Conservation (phyloP, 2,329 filamentous ascomycete genomes). For the Alternaria consortialis region DNA sequence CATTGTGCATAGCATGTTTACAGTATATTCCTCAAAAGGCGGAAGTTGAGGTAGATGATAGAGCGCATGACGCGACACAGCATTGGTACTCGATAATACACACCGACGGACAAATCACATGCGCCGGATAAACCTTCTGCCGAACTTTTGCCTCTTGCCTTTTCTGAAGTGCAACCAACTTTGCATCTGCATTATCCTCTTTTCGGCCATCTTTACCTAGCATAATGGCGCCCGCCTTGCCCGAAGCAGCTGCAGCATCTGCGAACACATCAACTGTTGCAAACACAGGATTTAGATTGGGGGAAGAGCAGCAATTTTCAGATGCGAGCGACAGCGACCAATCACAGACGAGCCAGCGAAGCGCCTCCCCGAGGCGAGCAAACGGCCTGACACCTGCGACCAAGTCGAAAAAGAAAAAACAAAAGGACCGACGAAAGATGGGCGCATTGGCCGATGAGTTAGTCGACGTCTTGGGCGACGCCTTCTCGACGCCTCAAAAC, state of each 20-base stretch:
- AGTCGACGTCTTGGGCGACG: conserved; percentile 25
- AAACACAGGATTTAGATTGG: conserved; percentile 26
- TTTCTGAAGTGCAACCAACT: conserved; percentile 17
- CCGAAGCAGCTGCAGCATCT: conserved; percentile 5
- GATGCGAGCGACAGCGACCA: conserved; percentile 36
- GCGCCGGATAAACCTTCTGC: conserved; percentile 28
- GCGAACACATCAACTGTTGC: background rate
- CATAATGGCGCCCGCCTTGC: conserved; percentile 20
- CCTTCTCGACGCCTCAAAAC: conserved; percentile 20
- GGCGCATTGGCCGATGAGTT: conserved; percentile 33
- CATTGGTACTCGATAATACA: conserved; percentile 26
- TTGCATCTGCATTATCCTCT: conserved; percentile 8
- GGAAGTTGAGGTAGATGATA: conserved; percentile 34
- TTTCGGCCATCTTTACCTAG: conserved; percentile 3
- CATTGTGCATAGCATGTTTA: conserved; percentile 34
- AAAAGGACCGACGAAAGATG: conserved; percentile 32
- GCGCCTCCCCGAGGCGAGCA: conserved; percentile 24
- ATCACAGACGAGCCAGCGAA: conserved; percentile 33
- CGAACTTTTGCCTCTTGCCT: conserved; percentile 22
- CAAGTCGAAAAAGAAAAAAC: conserved; percentile 20
- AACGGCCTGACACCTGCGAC: conserved; percentile 20
- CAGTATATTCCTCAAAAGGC: conserved; percentile 25
- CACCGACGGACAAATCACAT: conserved; percentile 33
- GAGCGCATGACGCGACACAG: conserved; percentile 27
- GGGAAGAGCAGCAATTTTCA: conserved; percentile 16